These are phyloP conservation scores for Gracilariopsis chorda DNA, from an alignment of 23 red algal genomes.

Conservation along the genomic window DNA sequence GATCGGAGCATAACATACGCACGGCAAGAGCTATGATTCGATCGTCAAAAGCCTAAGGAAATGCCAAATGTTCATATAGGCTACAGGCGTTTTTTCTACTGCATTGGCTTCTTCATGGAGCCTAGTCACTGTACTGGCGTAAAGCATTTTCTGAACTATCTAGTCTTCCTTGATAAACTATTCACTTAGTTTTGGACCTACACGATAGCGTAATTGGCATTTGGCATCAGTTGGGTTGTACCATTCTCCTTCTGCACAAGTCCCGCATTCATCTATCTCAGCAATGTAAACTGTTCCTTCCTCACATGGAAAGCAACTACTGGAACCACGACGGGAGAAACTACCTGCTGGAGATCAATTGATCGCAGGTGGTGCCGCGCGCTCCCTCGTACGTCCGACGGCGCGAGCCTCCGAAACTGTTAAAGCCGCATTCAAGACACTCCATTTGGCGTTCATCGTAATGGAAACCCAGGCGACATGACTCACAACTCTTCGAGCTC, in stretches of 20 bases:
- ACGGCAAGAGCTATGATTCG: too few relatives aligned
- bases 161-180: too few relatives aligned
- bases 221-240: not conserved
- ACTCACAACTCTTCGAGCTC: not conserved
- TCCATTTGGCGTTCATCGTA: not conserved
- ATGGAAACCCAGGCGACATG: not conserved
- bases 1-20: too few relatives aligned
- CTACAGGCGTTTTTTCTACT: too few relatives aligned
- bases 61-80: too few relatives aligned
- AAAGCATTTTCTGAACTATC: too few relatives aligned
- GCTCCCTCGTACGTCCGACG: not conserved
- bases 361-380: too few relatives aligned
- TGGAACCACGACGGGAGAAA: not conserved
- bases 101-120: too few relatives aligned
- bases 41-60: too few relatives aligned
- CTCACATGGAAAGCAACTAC: not conserved
- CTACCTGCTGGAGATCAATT: not conserved
- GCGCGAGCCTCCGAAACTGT: not conserved
- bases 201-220: too few relatives aligned
- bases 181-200: too few relatives aligned
- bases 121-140: too few relatives aligned
- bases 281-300: not conserved
- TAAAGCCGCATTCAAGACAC: not conserved
- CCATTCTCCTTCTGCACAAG: not conserved
- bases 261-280: not conserved